Conservation (phyloP, 129 eudicot genomes). For the Artemisia tridentata region DNA sequence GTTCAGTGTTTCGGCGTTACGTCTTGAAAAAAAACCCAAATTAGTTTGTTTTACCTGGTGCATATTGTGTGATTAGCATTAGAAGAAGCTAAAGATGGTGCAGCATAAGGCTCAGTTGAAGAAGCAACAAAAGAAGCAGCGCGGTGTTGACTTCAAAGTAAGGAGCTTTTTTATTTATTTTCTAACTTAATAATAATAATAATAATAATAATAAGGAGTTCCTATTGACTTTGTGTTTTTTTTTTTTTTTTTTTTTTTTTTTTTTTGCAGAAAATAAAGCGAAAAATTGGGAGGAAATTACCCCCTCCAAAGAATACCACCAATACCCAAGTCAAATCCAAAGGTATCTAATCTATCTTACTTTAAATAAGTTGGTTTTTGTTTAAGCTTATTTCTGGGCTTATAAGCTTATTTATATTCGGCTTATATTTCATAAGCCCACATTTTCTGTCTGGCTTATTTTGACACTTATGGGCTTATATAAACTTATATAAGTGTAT, state of each 20-base stretch:
- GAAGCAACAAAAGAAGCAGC: constrained; percentile 60
- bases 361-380: neutral
- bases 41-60: too few relatives aligned
- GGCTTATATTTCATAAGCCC: too few relatives aligned
- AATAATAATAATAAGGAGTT: neutral
- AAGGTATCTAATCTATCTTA: constrained; percentile 37
- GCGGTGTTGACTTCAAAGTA: constrained; percentile 86
- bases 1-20: too few relatives aligned
- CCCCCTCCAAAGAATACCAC: constrained; percentile 90
- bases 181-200: neutral
- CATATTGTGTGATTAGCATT: too few relatives aligned
- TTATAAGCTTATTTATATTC: too few relatives aligned
- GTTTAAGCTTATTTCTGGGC: too few relatives aligned
- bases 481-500: too few relatives aligned
- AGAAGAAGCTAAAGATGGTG: constrained; percentile 40
- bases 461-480: neutral
- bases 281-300: constrained; percentile 80
- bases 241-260: neutral
- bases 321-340: constrained; percentile 83
- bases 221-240: neutral
- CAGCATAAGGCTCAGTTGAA: constrained; percentile 63
- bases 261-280: constrained; percentile 70
- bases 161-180: neutral
- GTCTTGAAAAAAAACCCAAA: too few relatives aligned
- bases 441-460: neutral